These are phyloP conservation scores for Volutella citrinella DNA, from an alignment of 2,329 filamentous ascomycete genomes.

Conservation along the genomic window DNA sequence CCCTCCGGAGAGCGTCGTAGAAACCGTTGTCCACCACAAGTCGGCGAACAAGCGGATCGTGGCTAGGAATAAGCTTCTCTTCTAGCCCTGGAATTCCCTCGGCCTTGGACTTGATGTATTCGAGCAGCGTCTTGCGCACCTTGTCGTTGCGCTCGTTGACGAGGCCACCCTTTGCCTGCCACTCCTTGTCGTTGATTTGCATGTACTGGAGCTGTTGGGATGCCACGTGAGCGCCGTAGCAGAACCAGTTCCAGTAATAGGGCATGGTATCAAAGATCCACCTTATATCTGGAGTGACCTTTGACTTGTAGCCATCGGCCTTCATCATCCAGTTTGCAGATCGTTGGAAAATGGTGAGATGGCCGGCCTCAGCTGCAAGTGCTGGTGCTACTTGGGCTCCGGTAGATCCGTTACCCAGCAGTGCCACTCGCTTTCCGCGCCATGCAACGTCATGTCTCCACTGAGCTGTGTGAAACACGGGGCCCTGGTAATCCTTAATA, in stretches of 20 bases:
- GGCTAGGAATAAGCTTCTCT: slow-evolving; percentile 6
- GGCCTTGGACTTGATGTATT: slow-evolving; percentile 7
- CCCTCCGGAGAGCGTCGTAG: slow-evolving; percentile 5
- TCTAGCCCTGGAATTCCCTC: slow-evolving; percentile 4
- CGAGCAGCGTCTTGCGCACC: slow-evolving; percentile 2
- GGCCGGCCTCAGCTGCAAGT: slow-evolving; percentile 5
- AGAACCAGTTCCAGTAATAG: slow-evolving; percentile 12
- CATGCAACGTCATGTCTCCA: slow-evolving; percentile 7
- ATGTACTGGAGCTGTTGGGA: slow-evolving; percentile 8
- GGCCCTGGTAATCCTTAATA: slow-evolving; percentile 2
- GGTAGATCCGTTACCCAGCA: slow-evolving; percentile 7
- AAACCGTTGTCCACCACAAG: slow-evolving; percentile 10
- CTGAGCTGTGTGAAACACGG: slow-evolving; percentile 5
- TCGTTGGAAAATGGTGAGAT: slow-evolving; percentile 7
- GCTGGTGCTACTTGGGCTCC: slow-evolving; percentile 4
- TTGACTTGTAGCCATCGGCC: slow-evolving; percentile 2
- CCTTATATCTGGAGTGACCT: slow-evolving; percentile 2
- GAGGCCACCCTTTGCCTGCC: slow-evolving; percentile 7
- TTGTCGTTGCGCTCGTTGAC: slow-evolving; percentile 9
- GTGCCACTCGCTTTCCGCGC: slow-evolving; percentile 3
- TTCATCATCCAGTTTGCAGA: slow-evolving; percentile 11
- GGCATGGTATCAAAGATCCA: slow-evolving; percentile 9
- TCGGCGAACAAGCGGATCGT: slow-evolving; percentile 5
- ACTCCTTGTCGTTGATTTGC: slow-evolving; percentile 3
- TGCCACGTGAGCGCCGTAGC: slow-evolving; percentile 7